These are phyloP conservation scores for Zygosaccharomyces pseudorouxii DNA, from an alignment of 805 yeast genomes.

Conservation along the genomic window DNA sequence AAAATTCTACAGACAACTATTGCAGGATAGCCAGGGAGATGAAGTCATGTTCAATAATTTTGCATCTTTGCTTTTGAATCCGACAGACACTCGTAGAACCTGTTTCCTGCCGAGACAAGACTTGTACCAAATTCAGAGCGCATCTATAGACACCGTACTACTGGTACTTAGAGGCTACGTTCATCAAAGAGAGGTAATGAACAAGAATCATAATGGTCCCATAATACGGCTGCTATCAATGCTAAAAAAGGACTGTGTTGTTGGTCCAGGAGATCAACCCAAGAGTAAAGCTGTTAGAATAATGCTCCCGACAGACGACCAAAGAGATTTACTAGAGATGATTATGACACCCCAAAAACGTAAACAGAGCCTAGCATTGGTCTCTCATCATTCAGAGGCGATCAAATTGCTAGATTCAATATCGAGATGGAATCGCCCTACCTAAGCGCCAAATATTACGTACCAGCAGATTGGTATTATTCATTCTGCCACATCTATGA, in stretches of 20 bases:
- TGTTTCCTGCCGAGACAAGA: constrained; percentile 17
- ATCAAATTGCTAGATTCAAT: constrained; percentile 16
- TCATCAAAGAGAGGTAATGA: constrained; percentile 10
- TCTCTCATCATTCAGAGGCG: constrained; percentile 16
- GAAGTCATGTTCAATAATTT: constrained; percentile 20
- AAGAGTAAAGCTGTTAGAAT: constrained; percentile 12
- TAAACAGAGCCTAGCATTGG: constrained; percentile 16
- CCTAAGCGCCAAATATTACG: background rate
- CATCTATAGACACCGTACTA: constrained; percentile 25
- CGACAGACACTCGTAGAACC: constrained; percentile 15
- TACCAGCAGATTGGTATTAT: too few species aligned
- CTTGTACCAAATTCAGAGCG: constrained; percentile 9
- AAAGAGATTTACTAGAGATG: constrained; percentile 5
- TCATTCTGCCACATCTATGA: background rate
- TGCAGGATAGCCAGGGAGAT: constrained; percentile 23
- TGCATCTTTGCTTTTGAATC: constrained; percentile 24
- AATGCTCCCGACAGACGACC: constrained; percentile 14
- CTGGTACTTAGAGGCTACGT: constrained; percentile 22
- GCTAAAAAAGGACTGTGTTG: constrained; percentile 25
- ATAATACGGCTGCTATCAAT: constrained; percentile 26
- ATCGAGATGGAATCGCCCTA: constrained; percentile 12
- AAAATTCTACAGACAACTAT: constrained; percentile 18
- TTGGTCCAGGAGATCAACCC: constrained; percentile 3
- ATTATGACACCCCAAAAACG: constrained; percentile 7
- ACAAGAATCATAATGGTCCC: constrained; percentile 17